Base-by-base conservation (phyloP, 208 protist species). In the Leishmania arabica region DNA sequence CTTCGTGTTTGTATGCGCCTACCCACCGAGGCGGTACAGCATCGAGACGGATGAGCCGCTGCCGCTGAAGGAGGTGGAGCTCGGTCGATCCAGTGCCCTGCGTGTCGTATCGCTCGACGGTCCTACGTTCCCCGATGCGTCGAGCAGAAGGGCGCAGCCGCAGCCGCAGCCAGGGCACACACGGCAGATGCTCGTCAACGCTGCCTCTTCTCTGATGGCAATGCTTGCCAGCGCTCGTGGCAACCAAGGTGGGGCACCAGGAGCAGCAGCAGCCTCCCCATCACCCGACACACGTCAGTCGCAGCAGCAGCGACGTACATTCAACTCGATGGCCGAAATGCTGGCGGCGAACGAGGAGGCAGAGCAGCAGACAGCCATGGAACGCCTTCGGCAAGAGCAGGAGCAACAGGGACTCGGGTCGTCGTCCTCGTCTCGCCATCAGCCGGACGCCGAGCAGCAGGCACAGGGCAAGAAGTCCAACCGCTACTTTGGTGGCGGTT, bases 401-500 rank as follows among this genome's bases (percentile, higher is more conserved):
- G 34, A 77, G 47, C 47, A 42, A 40, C 78, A 85, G 58, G 42
- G 49, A 21, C 56, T 4, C 27, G 66, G 49, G 56, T 27, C 24
- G 5, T 75, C 77, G 9, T 82, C 74, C 21, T 49, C 78, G 42
- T 37, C 68, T 1, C 53, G 49, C 31, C 83, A 86, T 34, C 71
- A 79, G 7, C 64, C 79, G 19, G 76, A 89, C 42, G 66, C 73
- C 8, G 75, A 75, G 47, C 60, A 76, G 13, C 80, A 68, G 58
- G 9, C 7, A 21, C 75, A 85, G 27, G 47, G 56, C 15, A 90
- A 79, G 78, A 95, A 93, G 82, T 89, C 84, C 31, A 91, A 93
- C 68, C 83, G 83, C 21, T 96, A 94, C 79, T 94, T 90, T 77
- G 92, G 89, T 77, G 89, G 92, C 17, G 79, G 65, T 9, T 93